These are phyloP conservation scores for Xylaria sp. DNA, from an alignment of 2,329 filamentous ascomycete genomes.

Conservation along the genomic window DNA sequence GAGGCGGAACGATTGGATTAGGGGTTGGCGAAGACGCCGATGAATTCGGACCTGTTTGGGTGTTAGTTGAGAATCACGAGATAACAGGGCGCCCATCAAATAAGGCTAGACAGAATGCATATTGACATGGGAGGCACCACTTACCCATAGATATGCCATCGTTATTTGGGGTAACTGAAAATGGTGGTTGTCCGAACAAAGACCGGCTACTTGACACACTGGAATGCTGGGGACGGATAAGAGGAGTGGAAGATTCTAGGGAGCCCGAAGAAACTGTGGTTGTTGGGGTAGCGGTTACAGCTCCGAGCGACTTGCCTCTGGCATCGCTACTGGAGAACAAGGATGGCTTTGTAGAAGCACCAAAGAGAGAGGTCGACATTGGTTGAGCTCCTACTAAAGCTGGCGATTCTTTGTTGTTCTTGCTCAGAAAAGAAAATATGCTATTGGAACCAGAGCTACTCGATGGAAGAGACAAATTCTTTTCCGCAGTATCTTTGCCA, in stretches of 20 bases:
- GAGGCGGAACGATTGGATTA: background rate
- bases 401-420: conserved; percentile 8
- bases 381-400: background rate
- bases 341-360: conserved; percentile 16
- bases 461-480: background rate
- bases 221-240: background rate
- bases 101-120: background rate
- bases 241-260: conserved; percentile 11
- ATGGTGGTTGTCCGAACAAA: conserved; percentile 3
- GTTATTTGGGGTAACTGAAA: background rate
- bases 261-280: background rate
- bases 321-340: background rate
- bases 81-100: background rate
- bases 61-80: conserved; percentile 15
- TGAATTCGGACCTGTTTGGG: background rate
- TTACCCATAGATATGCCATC: conserved; percentile 20
- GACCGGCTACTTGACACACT: conserved; percentile 4
- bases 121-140: background rate
- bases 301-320: background rate
- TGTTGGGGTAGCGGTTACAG: background rate
- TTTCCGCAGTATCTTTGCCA: background rate
- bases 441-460: background rate
- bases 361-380: background rate
- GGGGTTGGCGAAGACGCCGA: background rate
- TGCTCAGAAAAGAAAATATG: conserved; percentile 16